Evolutionary conservation across 805 yeast genomes (phyloP), one percentile per base, ranked within the genome.

Genomic region (Starmerella apicola): DNA sequence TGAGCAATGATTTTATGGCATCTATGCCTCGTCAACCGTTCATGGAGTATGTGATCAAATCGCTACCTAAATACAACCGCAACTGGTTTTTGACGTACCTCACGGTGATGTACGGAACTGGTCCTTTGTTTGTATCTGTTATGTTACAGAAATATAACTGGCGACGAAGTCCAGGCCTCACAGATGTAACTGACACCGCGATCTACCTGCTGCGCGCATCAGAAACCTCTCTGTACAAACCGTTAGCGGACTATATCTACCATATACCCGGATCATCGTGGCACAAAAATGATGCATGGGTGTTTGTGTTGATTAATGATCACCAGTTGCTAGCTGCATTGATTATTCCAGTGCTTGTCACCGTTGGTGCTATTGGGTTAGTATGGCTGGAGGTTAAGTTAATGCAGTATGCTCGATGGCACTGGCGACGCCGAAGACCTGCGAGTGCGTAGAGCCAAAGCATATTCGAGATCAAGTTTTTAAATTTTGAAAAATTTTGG

Each of bases 1-100:
- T 86, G 30, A 81, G 94, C 4, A 86, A 86, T 58, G 95, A 85
- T 57, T 85, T 85, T 13, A 81, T 86, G 94, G 95, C 94, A 9
- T 65, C 88, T 3, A 78, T 80, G 10, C 94, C 93, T 25, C 65
- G 68, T 36, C 96, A 86, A 59, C 94, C 95, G 3, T 82, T 85
- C 61, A 83, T 82, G 64, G 58, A 70, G 35, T 77, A 76, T 54
- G 80, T 71, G 15, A 70, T 83, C 44, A 79, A 78, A 45, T 71
- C 71, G 34, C 65, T 86, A 44, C 60, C 74, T 45, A 66, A 61
- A 37, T 78, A 73, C 55, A 75, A 83, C 54, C 67, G 71, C 50
- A 79, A 81, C 59, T 84, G 93, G 81, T 61, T 80, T 27, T 75
- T 83, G 15, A 94, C 95, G 12, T 86, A 86, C 62, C 65, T 85